phyloP scores from a whole-genome alignment of 768 basidiomycete species.

The Hortiboletus campestris region DNA sequence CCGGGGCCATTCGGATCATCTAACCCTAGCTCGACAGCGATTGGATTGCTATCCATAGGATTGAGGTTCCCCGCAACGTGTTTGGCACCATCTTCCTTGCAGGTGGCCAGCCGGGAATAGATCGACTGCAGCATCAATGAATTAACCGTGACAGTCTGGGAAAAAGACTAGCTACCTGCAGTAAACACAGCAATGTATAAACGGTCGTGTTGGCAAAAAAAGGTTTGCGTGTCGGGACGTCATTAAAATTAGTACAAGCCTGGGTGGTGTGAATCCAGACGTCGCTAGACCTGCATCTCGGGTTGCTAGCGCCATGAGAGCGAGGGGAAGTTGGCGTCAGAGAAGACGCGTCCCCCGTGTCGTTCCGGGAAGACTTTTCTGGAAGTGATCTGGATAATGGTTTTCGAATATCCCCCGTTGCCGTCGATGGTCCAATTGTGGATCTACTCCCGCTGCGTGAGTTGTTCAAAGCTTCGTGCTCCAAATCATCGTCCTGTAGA shows the following conservation, averaged over 20 bases:
- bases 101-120: slow-evolving; percentile 82
- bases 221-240: slow-evolving; percentile 43
- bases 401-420: slow-evolving; percentile 71
- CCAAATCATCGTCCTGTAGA: slow-evolving; percentile 37
- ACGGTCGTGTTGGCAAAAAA: slow-evolving; percentile 94
- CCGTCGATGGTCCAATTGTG: slow-evolving; percentile 33
- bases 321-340: slow-evolving; percentile 18
- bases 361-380: slow-evolving; percentile 46
- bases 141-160: slow-evolving; percentile 1
- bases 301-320: slow-evolving; percentile 1
- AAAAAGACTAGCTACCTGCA: slow-evolving; percentile 59
- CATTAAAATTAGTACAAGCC: slow-evolving; percentile 23
- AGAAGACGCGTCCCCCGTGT: slow-evolving; percentile 31
- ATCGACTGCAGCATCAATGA: slow-evolving; percentile 56
- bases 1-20: slow-evolving; percentile 80
- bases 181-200: slow-evolving; percentile 82
- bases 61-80: slow-evolving; percentile 67
- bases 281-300: slow-evolving; percentile 36
- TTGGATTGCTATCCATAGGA: slow-evolving; percentile 69
- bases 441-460: slow-evolving; percentile 43
- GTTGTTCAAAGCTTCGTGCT: slow-evolving; percentile 24
- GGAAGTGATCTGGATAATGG: slow-evolving; percentile 76
- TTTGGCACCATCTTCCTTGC: slow-evolving; percentile 76
- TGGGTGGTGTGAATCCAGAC: slow-evolving; percentile 54
- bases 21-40: slow-evolving; percentile 80